These are phyloP conservation scores for Ustilago tritici DNA, from an alignment of 1,284 basidiomycete genomes.

Conservation along the genomic window DNA sequence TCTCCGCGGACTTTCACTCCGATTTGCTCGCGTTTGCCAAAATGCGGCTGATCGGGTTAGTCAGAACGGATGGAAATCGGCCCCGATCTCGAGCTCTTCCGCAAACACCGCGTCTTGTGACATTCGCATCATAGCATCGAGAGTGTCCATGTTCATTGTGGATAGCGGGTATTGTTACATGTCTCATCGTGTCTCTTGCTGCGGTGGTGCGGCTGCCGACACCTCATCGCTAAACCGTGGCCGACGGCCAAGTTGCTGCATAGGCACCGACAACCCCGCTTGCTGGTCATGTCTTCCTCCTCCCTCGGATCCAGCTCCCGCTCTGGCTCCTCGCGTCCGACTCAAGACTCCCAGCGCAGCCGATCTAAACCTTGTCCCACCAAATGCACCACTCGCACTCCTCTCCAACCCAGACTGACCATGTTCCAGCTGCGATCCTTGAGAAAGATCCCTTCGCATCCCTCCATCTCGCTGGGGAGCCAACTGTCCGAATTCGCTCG, in stretches of 20 bases:
- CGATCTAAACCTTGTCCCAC: slow-evolving; percentile 20
- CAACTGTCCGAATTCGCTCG: slow-evolving; percentile 41
- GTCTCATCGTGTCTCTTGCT: no score
- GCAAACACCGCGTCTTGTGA: no score
- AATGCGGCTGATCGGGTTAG: no score
- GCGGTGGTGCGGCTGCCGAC: background rate
- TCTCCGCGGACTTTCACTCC: no score
- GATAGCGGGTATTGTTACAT: no score
- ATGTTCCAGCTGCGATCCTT: slow-evolving; percentile 25
- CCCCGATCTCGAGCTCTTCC: no score
- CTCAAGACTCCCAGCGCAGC: slow-evolving; percentile 44
- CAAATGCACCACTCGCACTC: slow-evolving; percentile 17
- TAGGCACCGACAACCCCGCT: slow-evolving; percentile 14
- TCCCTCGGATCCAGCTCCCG: background rate
- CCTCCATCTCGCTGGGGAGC: slow-evolving; percentile 9
- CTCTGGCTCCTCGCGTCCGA: slow-evolving; percentile 15
- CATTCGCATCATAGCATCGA: no score
- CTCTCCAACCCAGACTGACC: slow-evolving; percentile 15
- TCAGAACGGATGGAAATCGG: no score
- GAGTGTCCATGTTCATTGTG: no score
- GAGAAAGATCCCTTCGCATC: slow-evolving; percentile 27
- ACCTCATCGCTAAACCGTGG: background rate
- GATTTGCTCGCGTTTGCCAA: no score
- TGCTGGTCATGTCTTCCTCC: background rate
- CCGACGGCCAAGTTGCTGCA: slow-evolving; percentile 27